phyloP scores from a whole-genome alignment of 805 yeast species.

The Tetrapisispora iriomotensis region DNA sequence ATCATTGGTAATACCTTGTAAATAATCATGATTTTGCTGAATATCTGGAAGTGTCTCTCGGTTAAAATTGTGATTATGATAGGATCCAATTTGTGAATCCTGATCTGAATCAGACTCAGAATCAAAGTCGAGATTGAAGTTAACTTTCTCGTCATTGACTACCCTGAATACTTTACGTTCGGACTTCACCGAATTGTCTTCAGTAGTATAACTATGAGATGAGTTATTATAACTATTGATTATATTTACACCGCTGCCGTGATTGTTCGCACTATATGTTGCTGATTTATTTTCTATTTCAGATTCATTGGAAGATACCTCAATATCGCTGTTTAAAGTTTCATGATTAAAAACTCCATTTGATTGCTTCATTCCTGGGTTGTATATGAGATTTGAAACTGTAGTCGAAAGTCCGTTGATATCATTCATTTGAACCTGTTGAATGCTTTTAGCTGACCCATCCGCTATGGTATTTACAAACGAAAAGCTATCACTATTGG shows the following conservation, averaged over 20 bases:
- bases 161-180: slow-evolving; percentile 19
- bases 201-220: background rate
- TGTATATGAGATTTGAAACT: background rate
- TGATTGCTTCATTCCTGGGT: background rate
- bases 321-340: background rate
- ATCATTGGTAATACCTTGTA: too few species aligned
- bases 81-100: slow-evolving; percentile 4
- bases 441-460: background rate
- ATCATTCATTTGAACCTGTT: background rate
- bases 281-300: background rate
- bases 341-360: background rate
- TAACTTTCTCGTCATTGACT: slow-evolving; percentile 25
- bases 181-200: background rate
- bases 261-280: background rate
- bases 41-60: background rate
- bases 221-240: background rate
- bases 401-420: background rate
- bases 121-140: slow-evolving; percentile 16
- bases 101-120: slow-evolving; percentile 7
- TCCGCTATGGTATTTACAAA: slow-evolving; percentile 1
- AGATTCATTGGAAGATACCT: background rate
- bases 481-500: slow-evolving; percentile 2
- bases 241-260: background rate
- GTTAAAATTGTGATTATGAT: background rate
- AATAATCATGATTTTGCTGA: too few species aligned